Percentiles rank a stretch among this genome's conserved stretches.
Conservation (phyloP, 2,329 filamentous ascomycete genomes). For the Xylaria multiplex region DNA sequence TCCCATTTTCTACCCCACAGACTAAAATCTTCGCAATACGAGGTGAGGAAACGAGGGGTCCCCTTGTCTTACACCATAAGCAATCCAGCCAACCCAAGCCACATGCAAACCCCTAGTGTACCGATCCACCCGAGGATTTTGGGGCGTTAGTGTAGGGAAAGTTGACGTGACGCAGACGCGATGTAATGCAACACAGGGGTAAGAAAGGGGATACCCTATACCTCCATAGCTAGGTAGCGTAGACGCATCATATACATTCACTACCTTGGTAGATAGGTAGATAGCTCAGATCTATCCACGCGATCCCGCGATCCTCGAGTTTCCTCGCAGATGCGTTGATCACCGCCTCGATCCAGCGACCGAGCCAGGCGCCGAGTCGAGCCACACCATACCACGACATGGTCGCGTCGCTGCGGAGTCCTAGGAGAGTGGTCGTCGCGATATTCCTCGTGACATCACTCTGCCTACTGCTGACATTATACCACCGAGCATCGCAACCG, state of each 20-base stretch:
- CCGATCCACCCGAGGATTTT: neutral
- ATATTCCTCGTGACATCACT: conserved; percentile 25
- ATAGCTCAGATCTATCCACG: neutral
- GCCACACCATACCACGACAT: conserved; percentile 14
- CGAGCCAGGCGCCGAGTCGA: conserved; percentile 21
- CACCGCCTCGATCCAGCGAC: conserved; percentile 23
- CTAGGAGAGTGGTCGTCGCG: conserved; percentile 27
- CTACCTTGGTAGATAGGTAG: neutral
- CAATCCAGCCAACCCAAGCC: neutral
- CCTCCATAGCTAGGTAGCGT: neutral
- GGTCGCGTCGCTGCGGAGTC: conserved; percentile 26
- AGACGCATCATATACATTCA: neutral
- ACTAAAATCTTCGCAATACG: neutral
- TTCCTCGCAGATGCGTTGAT: conserved; percentile 26
- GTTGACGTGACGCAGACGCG: conserved; percentile 3
- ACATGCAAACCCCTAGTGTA: neutral
- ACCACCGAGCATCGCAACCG: conserved; percentile 10
- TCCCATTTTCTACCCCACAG: conserved; percentile 2
- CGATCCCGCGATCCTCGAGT: neutral
- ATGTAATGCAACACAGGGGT: neutral
- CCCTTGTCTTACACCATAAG: neutral
- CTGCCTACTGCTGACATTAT: conserved; percentile 22
- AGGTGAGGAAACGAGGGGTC: neutral
- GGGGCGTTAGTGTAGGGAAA: neutral
- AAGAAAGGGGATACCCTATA: neutral